A percentile compares a stretch with the other conserved stretches of the same genome.
These are phyloP conservation scores for Arthrobotrys musiformis DNA, from an alignment of 2,329 filamentous ascomycete genomes.

Conservation along the genomic window DNA sequence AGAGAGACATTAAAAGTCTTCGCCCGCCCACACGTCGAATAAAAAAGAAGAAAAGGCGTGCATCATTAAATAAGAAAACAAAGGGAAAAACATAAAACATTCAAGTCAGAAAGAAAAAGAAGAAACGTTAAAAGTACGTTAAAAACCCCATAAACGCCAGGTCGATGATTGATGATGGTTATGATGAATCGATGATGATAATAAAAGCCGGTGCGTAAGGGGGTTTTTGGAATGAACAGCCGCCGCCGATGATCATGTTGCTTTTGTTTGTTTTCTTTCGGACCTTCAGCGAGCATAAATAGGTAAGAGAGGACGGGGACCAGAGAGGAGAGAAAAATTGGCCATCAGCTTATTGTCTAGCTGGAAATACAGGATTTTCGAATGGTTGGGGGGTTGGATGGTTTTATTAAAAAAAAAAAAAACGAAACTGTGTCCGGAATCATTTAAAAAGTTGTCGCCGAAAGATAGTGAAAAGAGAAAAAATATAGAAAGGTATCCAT, in stretches of 20 bases:
- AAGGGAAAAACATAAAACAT: neutral
- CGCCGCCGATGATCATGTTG: neutral
- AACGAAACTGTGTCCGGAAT: conserved; percentile 8
- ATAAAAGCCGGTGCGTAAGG: neutral
- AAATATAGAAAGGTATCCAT: neutral
- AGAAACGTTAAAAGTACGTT: neutral
- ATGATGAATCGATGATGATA: no score
- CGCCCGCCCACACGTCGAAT: neutral
- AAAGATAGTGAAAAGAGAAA: neutral
- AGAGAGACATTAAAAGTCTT: conserved; percentile 14
- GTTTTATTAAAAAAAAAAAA: conserved; percentile 1
- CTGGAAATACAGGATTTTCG: neutral
- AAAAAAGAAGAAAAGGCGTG: neutral
- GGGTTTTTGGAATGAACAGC: neutral
- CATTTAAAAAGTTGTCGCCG: neutral
- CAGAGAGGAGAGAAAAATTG: conserved; percentile 1
- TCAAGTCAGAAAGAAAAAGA: neutral
- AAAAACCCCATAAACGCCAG: conserved; percentile 5
- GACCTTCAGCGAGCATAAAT: neutral
- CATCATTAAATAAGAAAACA: neutral
- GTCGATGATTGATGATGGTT: no score
- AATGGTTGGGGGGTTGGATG: neutral
- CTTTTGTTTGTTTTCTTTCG: neutral
- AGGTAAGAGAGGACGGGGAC: neutral
- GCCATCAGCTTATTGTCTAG: neutral